phyloP scores from a whole-genome alignment of 371 early-diverging fungal genomes.

The Mortierella sp. region DNA sequence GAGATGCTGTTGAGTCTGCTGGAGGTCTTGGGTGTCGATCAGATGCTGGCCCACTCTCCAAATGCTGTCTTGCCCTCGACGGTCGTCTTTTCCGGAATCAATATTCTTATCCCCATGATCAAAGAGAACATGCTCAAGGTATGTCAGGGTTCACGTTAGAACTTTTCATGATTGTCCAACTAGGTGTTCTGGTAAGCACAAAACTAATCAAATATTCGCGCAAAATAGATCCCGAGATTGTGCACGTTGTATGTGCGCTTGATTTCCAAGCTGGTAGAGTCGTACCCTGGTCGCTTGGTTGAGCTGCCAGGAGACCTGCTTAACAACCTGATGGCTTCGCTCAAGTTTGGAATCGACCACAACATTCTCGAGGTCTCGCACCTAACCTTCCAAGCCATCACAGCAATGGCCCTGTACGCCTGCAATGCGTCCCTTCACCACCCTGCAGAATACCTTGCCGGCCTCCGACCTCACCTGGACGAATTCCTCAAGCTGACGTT shows the following conservation, averaged over 20 bases:
- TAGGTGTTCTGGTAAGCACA: background rate
- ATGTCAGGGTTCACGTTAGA: background rate
- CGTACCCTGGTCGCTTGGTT: conserved; percentile 75
- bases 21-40: conserved; percentile 42
- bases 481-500: conserved; percentile 67
- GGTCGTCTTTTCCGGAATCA: conserved; percentile 79
- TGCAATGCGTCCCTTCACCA: conserved; percentile 56
- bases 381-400: conserved; percentile 73
- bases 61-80: conserved; percentile 66
- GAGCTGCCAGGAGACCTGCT: conserved; percentile 69
- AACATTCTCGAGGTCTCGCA: conserved; percentile 73
- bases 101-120: conserved; percentile 79
- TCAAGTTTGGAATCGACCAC: conserved; percentile 78
- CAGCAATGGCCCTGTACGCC: conserved; percentile 69
- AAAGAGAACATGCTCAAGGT: conserved; percentile 81
- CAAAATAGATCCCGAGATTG: conserved; percentile 72
- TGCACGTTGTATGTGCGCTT: conserved; percentile 79
- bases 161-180: background rate
- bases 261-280: conserved; percentile 74
- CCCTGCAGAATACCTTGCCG: conserved; percentile 26
- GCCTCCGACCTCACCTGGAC: conserved; percentile 63
- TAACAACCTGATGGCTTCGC: conserved; percentile 71
- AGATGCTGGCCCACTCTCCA: conserved; percentile 36
- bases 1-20: conserved; percentile 65
- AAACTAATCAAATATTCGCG: background rate